These are phyloP conservation scores for Hylodesmum podocarpum DNA, from an alignment of 306 rosid species.

Conservation along the genomic window DNA sequence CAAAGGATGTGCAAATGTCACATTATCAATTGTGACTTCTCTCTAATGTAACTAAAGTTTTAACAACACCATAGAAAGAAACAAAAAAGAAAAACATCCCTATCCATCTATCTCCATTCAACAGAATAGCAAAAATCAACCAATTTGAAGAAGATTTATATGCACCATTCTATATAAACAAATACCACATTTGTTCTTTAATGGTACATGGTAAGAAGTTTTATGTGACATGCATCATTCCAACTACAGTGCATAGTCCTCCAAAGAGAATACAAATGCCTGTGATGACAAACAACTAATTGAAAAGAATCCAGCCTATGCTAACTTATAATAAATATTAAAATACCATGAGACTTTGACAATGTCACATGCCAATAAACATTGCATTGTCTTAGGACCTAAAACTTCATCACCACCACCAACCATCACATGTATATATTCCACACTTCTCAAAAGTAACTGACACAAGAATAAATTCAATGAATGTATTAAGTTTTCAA, in stretches of 20 bases:
- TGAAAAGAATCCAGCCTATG: conserved; percentile 46
- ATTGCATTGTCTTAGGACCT: conserved; percentile 39
- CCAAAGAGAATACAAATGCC: conserved; percentile 18
- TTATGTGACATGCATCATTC: conserved; percentile 29
- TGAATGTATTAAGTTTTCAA: conserved; percentile 64
- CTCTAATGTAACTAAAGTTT: neutral
- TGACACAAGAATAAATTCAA: conserved; percentile 97
- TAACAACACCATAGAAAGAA: neutral
- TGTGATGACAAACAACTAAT: conserved; percentile 31
- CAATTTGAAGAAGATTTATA: conserved; percentile 9
- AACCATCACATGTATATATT: conserved; percentile 52
- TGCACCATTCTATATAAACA: conserved; percentile 25
- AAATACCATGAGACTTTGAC: conserved; percentile 38
- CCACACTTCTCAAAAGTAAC: conserved; percentile 67
- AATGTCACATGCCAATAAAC: conserved; percentile 47
- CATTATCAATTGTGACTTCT: neutral
- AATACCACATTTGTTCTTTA: conserved; percentile 22
- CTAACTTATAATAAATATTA: conserved; percentile 39
- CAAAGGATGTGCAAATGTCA: neutral
- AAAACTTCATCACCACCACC: conserved; percentile 12
- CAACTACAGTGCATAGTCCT: conserved; percentile 20
- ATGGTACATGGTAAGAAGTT: conserved; percentile 32
- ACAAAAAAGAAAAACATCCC: neutral
- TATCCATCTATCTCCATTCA: neutral
- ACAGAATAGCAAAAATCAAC: neutral